Base-by-base conservation (phyloP, 1,284 basidiomycete genomes). In the Cryptococcus maquisensis region DNA sequence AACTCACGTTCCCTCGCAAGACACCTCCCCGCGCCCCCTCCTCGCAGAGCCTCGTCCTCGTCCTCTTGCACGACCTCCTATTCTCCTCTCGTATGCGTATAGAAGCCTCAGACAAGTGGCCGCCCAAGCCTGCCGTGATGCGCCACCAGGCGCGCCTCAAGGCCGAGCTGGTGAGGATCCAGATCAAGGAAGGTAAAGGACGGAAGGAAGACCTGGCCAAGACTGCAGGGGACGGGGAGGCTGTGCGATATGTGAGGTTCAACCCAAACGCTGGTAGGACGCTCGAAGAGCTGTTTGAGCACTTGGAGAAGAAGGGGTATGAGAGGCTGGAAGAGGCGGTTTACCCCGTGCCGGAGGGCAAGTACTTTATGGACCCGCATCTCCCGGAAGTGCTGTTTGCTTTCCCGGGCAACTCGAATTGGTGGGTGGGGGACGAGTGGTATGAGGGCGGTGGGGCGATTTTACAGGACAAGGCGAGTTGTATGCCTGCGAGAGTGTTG, bases 401-500 rank as follows among this genome's bases (percentile, higher is more conserved):
- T 23, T 94, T 97, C 68, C 81, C 86, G 54, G 82, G 86, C 4
- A 77, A 38, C 54, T 77, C 76, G 15, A 82, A 81, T 38, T 74
- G 73, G 70, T 77, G 74, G 69, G 61, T 68, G 24, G 62, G 66
- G 2, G 69, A 73, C 52, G 56, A 63, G 39, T 75, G 73, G 67
- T 77, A 75, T 51, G 65, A 67, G 51, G 55, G 63, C 20, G 75
- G 75, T 55, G 71, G 68, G 18, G 77, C 98, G 32, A 92, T 99
- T 54, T 79, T 98, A 9, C 96, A 99, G 74, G 96, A 99, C 76
- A 95, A 98, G 72, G 95, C 96, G 13, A 93, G 89, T 46, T 99
- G 96, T 76, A 93, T 98, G 72, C 93, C 96, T 9, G 92, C 95
- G 0, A 80, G 84, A 52, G 83, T 98, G 4, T 81, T 97, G 42